These are phyloP conservation scores for Alternaria sp. DNA, from an alignment of 2,329 filamentous ascomycete species.

Conservation along the genomic window DNA sequence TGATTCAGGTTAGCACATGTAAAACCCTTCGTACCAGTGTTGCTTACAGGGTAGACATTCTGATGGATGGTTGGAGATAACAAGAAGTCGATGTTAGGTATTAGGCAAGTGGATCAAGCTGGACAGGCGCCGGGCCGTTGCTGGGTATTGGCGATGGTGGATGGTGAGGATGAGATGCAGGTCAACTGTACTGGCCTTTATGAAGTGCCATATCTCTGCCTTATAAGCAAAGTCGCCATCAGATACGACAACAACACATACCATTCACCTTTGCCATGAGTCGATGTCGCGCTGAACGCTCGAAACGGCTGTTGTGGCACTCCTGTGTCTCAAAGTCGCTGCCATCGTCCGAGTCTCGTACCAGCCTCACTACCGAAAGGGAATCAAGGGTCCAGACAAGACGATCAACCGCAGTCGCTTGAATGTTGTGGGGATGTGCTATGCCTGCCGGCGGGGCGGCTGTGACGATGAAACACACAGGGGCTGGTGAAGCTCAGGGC, in stretches of 20 bases:
- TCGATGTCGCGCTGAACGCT: not conserved
- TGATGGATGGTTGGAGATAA: not conserved
- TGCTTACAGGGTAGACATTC: slow-evolving; percentile 41
- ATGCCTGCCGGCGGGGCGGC: slow-evolving; percentile 11
- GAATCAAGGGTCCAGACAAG: not conserved
- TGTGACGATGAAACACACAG: slow-evolving; percentile 26
- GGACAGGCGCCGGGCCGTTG: slow-evolving; percentile 18
- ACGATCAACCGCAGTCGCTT: slow-evolving; percentile 6
- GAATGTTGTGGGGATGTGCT: slow-evolving; percentile 6
- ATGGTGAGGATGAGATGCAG: slow-evolving; percentile 25
- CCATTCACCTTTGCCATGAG: not conserved
- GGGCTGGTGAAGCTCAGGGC: not conserved
- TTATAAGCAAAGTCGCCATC: slow-evolving; percentile 31
- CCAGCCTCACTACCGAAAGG: slow-evolving; percentile 6
- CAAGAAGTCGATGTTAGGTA: slow-evolving; percentile 6
- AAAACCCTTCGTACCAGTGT: not conserved
- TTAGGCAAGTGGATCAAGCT: not conserved
- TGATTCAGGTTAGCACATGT: slow-evolving; percentile 14
- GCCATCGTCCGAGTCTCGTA: slow-evolving; percentile 33
- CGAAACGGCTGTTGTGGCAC: slow-evolving; percentile 35
- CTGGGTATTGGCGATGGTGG: slow-evolving; percentile 11
- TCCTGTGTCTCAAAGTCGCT: slow-evolving; percentile 19
- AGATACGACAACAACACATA: not conserved
- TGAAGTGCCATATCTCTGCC: slow-evolving; percentile 18
- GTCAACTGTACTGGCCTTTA: slow-evolving; percentile 32